phyloP scores from a whole-genome alignment of 2,329 filamentous ascomycete genomes.

The Fusarium goolgardi region DNA sequence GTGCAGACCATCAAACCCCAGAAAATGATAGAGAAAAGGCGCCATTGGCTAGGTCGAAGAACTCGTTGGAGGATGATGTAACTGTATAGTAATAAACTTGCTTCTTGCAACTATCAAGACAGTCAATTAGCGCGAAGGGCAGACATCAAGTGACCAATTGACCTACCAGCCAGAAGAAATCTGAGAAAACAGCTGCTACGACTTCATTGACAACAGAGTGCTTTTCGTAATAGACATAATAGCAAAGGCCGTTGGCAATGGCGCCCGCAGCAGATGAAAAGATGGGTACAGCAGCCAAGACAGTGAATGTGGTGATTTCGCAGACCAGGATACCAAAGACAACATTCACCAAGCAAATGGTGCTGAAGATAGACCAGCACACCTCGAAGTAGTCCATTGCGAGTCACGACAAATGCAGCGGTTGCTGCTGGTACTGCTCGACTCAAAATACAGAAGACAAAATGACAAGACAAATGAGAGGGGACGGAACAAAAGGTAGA shows the following conservation, averaged over 20 bases:
- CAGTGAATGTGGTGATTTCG: conserved; percentile 53
- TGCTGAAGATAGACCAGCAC: conserved; percentile 58
- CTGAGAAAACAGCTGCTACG: conserved; percentile 53
- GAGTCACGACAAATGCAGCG: neutral
- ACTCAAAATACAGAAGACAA: too few species aligned
- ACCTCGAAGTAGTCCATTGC: conserved; percentile 50
- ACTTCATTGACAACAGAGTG: conserved; percentile 43
- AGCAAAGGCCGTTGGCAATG: conserved; percentile 56
- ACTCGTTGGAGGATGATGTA: conserved; percentile 64
- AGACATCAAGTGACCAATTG: accelerated
- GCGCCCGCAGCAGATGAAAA: conserved; percentile 53
- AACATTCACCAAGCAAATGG: conserved; percentile 54
- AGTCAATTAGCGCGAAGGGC: neutral
- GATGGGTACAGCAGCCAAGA: conserved; percentile 54
- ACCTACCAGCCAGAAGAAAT: conserved; percentile 56
- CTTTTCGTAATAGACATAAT: conserved; percentile 53
- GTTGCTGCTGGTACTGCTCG: neutral
- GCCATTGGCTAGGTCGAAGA: conserved; percentile 55
- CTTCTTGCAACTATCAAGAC: conserved; percentile 54
- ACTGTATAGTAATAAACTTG: conserved; percentile 58
- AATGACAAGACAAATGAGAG: neutral
- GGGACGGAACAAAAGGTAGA: neutral
- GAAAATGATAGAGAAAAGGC: conserved; percentile 63
- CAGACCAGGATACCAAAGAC: conserved; percentile 54
- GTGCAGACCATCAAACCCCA: conserved; percentile 67